A percentile compares a stretch with the other conserved stretches of the same genome.
Conservation (phyloP, 176 grass and related monocot species). For the Triticum aestivum region DNA sequence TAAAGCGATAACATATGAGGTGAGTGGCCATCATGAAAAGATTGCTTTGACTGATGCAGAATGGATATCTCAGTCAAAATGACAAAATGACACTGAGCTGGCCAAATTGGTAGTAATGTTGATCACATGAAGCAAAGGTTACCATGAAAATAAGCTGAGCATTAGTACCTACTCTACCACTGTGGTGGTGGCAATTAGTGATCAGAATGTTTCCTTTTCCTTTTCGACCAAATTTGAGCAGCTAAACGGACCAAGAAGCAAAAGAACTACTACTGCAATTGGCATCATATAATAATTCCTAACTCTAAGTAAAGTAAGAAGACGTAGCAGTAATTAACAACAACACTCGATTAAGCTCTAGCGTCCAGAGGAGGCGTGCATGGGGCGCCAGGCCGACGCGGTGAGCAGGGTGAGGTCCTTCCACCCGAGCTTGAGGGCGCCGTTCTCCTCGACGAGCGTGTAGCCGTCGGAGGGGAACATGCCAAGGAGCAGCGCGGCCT, state of each 20-base stretch:
- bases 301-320: conserved; percentile 23
- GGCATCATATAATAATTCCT: conserved; percentile 7
- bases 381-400: conserved; percentile 80
- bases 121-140: background rate
- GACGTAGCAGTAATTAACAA: background rate
- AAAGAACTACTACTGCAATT: conserved; percentile 22
- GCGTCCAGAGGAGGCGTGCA: conserved; percentile 47
- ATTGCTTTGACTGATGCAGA: background rate
- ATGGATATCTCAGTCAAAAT: background rate
- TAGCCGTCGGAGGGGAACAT: conserved; percentile 98
- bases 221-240: conserved; percentile 28
- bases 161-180: conserved; percentile 22
- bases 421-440: conserved; percentile 86
- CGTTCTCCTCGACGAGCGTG: conserved; percentile 91
- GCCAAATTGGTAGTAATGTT: background rate
- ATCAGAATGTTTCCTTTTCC: conserved; percentile 30
- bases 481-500: conserved; percentile 80
- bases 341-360: background rate
- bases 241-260: conserved; percentile 23
- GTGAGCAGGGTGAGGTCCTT: conserved; percentile 96
- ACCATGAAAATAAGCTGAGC: background rate
- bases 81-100: background rate
- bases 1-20: background rate
- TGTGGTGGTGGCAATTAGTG: conserved; percentile 32
- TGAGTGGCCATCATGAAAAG: background rate